Evolutionary conservation across 192 early-diverging fungal genomes (phyloP).

Genomic region (Coemansia sp.): DNA sequence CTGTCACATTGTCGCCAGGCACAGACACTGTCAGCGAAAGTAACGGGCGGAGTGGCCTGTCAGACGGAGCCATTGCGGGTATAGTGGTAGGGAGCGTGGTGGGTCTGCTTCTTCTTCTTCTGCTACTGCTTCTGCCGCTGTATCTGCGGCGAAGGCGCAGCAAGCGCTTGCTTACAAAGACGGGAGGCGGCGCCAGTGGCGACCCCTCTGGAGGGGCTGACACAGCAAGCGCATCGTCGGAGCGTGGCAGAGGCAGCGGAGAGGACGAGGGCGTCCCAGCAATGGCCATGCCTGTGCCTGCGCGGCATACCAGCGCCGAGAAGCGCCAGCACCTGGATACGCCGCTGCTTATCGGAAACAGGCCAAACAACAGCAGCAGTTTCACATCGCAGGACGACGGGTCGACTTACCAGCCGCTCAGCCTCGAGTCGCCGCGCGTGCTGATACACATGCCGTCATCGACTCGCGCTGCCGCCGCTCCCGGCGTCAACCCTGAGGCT

Average conservation of each 20-base stretch:
- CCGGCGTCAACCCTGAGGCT: conserved; percentile 15
- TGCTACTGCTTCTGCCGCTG: conserved; percentile 32
- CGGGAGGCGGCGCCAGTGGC: conserved; percentile 2
- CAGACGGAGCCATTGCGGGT: conserved; percentile 43
- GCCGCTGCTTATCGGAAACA: conserved; percentile 35
- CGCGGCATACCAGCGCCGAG: conserved; percentile 7
- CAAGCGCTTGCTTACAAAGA: conserved; percentile 25
- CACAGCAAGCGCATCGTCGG: conserved; percentile 7
- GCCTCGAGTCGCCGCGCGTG: conserved; percentile 42
- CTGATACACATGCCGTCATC: conserved; percentile 45
- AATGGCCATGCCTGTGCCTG: conserved; percentile 9
- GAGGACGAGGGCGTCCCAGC: neutral
- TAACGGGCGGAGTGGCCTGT: conserved; percentile 22
- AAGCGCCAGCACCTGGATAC: conserved; percentile 39
- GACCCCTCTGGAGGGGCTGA: neutral
- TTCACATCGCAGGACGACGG: conserved; percentile 39
- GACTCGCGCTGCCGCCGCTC: conserved; percentile 20
- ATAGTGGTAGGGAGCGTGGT: conserved; percentile 37
- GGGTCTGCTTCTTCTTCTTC: conserved; percentile 30
- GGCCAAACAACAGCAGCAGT: conserved; percentile 40
- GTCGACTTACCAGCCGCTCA: conserved; percentile 37
- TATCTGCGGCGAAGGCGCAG: conserved; percentile 36
- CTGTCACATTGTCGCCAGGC: neutral
- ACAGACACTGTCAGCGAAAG: neutral
- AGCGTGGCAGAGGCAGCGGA: too few species aligned